Evolutionary conservation across 2,329 filamentous ascomycete genomes (phyloP).

Genomic region (Claviceps sp.): DNA sequence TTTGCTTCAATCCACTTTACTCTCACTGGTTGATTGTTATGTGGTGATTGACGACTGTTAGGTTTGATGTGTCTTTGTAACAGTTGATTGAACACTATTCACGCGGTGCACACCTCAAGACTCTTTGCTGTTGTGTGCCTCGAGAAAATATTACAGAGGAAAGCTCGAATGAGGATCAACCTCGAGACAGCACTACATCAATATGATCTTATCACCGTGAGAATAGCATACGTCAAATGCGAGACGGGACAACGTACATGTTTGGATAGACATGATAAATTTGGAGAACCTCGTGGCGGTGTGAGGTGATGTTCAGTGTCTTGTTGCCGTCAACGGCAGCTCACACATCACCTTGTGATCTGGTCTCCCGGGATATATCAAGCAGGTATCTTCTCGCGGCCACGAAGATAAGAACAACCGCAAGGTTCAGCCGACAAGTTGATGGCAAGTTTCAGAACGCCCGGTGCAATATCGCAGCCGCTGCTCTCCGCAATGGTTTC

Average conservation of each 20-base stretch:
- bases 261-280: constrained; percentile 1
- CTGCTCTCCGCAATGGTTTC: constrained; percentile 11
- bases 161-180: constrained; percentile 10
- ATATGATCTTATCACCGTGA: background rate
- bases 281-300: background rate
- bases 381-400: background rate
- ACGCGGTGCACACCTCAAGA: background rate
- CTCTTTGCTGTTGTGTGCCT: background rate
- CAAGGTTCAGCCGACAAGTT: background rate
- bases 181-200: background rate
- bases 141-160: background rate
- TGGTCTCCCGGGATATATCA: background rate
- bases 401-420: background rate
- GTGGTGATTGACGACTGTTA: background rate
- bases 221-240: background rate
- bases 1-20: background rate
- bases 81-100: background rate
- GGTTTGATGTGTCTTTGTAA: background rate
- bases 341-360: too few relatives aligned
- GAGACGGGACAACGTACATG: background rate
- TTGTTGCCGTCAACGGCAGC: background rate
- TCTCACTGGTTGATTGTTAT: background rate
- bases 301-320: background rate
- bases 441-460: background rate
- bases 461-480: constrained; percentile 4